phyloP scores from a whole-genome alignment of 2,329 filamentous ascomycete genomes.

The Cladosporium sp. region DNA sequence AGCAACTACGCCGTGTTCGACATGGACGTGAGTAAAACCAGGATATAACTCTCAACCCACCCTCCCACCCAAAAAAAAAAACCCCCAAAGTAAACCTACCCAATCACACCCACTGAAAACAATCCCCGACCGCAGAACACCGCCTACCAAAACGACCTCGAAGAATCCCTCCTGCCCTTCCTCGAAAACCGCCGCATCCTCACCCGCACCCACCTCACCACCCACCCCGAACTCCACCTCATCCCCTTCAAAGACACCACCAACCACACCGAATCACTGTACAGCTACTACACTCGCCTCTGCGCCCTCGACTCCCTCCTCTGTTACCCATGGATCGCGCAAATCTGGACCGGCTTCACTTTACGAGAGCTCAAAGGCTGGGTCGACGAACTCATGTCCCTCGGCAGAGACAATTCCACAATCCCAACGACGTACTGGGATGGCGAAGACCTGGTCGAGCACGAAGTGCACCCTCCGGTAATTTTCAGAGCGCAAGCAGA shows the following conservation, averaged over 20 bases:
- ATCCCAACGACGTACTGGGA: conserved; percentile 37
- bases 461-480: conserved; percentile 33
- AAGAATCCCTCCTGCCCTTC: conserved; percentile 43
- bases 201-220: conserved; percentile 35
- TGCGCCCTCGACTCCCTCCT: conserved; percentile 40
- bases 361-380: conserved; percentile 45
- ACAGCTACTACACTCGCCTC: conserved; percentile 44
- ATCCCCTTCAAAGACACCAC: conserved; percentile 41
- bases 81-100: background rate
- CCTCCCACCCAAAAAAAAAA: too few relatives aligned
- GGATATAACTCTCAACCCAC: too few relatives aligned
- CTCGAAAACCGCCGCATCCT: conserved; percentile 42
- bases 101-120: background rate
- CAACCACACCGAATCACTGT: conserved; percentile 39
- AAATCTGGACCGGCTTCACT: conserved; percentile 41
- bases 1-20: conserved; percentile 29
- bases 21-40: conserved; percentile 34
- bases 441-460: conserved; percentile 28
- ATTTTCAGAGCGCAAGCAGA: conserved; percentile 41
- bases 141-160: conserved; percentile 40
- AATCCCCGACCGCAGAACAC: conserved; percentile 35
- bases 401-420: conserved; percentile 35
- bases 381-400: conserved; percentile 47
- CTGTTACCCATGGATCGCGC: conserved; percentile 43
- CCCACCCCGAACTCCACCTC: conserved; percentile 38